phyloP scores from a whole-genome alignment of 768 basidiomycete genomes.

The Kwoniella bestiolae region DNA sequence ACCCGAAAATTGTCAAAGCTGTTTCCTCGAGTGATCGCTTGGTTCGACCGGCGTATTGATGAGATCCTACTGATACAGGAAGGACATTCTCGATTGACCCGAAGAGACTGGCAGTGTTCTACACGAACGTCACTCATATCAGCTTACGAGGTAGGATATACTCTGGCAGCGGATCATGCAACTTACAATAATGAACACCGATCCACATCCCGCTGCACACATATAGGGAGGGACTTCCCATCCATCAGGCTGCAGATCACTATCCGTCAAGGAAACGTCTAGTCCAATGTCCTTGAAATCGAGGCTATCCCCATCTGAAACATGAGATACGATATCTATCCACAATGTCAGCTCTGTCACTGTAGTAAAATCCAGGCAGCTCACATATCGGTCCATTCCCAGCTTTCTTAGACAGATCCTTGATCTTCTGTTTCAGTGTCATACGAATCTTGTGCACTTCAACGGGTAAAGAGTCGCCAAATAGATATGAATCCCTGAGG shows the following conservation, averaged over 20 bases:
- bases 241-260: conserved; percentile 30
- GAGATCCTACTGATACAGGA: background rate
- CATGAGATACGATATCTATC: conserved; percentile 50
- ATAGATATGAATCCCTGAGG: conserved; percentile 31
- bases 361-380: conserved; percentile 1
- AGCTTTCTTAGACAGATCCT: conserved; percentile 36
- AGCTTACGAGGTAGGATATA: background rate
- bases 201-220: conserved; percentile 34
- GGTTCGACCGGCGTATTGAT: conserved; percentile 1
- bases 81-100: conserved; percentile 38
- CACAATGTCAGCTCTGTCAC: conserved; percentile 4
- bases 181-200: conserved; percentile 48
- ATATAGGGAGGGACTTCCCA: conserved; percentile 43
- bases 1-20: conserved; percentile 35
- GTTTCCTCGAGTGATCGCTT: conserved; percentile 32
- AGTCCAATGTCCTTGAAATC: conserved; percentile 40
- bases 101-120: conserved; percentile 52
- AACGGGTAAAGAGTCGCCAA: conserved; percentile 43
- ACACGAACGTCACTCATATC: background rate
- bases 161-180: background rate
- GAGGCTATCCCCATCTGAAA: conserved; percentile 25
- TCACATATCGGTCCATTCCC: conserved; percentile 49
- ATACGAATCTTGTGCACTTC: conserved; percentile 25
- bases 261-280: conserved; percentile 23
- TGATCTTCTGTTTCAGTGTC: conserved; percentile 31